phyloP scores from a whole-genome alignment of 495 filamentous ascomycete species.

The Talaromyces trachyspermus region DNA sequence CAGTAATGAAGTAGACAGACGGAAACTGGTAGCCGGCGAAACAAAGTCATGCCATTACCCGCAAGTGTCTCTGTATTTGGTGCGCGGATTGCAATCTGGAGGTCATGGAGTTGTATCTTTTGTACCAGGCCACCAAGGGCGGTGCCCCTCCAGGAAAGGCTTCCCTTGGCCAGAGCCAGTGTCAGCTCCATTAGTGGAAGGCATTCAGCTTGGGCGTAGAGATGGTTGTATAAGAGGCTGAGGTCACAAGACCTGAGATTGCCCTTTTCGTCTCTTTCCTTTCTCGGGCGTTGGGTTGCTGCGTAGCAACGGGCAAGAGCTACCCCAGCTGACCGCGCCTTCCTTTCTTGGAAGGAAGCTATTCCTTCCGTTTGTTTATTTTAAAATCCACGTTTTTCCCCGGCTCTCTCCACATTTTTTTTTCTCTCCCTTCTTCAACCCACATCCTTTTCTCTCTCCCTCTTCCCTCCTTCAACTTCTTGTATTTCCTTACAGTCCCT shows the following conservation, averaged over 20 bases:
- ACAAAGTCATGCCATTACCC: neutral
- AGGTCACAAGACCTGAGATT: neutral
- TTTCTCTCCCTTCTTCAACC: constrained; percentile 13
- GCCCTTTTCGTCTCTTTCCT: neutral
- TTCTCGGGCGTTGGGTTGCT: too few relatives aligned
- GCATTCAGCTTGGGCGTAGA: too few relatives aligned
- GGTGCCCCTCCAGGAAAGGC: too few relatives aligned
- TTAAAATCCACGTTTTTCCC: neutral
- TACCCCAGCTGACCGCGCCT: neutral
- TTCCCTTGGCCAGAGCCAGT: too few relatives aligned
- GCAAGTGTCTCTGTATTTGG: neutral
- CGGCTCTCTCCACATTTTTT: neutral
- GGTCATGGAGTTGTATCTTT: too few relatives aligned
- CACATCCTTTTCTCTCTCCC: constrained; percentile 11
- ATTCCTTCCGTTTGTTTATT: neutral
- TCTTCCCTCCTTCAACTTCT: constrained; percentile 13
- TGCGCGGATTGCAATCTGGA: neutral
- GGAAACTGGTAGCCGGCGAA: neutral
- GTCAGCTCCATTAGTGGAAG: neutral
- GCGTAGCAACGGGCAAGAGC: neutral
- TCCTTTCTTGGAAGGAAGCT: neutral
- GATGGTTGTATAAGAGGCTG: neutral
- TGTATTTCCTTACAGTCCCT: constrained; percentile 6
- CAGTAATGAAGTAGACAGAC: neutral
- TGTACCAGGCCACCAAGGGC: too few relatives aligned